These are phyloP conservation scores for Nidularia pulvinata DNA, from an alignment of 768 basidiomycete genomes.

Conservation along the genomic window DNA sequence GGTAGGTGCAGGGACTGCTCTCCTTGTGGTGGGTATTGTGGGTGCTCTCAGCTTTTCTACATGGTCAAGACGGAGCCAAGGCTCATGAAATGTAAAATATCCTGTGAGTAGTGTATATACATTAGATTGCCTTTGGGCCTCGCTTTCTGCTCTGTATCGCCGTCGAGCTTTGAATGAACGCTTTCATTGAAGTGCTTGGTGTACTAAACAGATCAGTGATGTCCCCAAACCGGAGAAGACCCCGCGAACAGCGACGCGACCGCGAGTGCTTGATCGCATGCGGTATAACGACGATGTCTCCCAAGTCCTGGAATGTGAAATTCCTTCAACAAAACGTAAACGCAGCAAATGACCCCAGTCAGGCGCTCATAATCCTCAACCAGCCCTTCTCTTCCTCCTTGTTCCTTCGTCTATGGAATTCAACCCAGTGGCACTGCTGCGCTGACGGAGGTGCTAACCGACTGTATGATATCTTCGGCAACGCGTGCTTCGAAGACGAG, in stretches of 20 bases:
- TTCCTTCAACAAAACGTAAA: constrained; percentile 26
- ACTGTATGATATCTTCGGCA: constrained; percentile 55
- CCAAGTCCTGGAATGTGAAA: constrained; percentile 37
- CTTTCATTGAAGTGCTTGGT: background rate
- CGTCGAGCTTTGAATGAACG: background rate
- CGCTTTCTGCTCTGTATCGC: background rate
- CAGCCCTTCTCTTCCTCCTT: constrained; percentile 76
- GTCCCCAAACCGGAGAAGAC: too few relatives aligned
- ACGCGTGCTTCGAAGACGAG: constrained; percentile 6
- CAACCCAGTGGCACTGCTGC: constrained; percentile 57
- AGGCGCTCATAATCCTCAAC: constrained; percentile 86
- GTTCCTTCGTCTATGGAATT: constrained; percentile 59
- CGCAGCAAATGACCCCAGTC: constrained; percentile 12
- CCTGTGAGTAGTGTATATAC: background rate
- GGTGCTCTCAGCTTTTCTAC: constrained; percentile 76
- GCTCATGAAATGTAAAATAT: constrained; percentile 35
- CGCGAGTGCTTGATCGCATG: too few relatives aligned
- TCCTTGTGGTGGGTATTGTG: constrained; percentile 77
- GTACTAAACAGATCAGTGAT: too few relatives aligned
- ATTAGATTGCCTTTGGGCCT: background rate
- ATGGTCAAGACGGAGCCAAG: constrained; percentile 67
- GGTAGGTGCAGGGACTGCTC: constrained; percentile 82
- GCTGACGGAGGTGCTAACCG: constrained; percentile 92
- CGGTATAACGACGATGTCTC: too few relatives aligned
- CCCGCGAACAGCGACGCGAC: too few relatives aligned